Conservation (phyloP, 23 red algal genomes). For the Chondrus crispus region DNA sequence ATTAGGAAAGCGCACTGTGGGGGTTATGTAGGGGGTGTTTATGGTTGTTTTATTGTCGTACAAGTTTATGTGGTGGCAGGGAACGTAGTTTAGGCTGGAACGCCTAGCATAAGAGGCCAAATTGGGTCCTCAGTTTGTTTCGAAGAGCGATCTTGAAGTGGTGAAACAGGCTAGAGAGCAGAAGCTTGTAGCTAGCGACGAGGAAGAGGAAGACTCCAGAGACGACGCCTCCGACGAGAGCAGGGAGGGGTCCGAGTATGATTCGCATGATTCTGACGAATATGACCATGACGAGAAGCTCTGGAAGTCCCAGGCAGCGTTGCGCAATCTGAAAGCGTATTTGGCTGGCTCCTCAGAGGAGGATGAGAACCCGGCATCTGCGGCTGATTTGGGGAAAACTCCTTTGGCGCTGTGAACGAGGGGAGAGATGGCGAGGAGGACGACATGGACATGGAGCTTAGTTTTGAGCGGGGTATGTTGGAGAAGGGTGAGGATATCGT, state of each 20-base stretch:
- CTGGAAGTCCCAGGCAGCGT: conserved; percentile 11
- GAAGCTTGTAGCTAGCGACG: too few species aligned
- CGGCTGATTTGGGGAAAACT: conserved; percentile 8
- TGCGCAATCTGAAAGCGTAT: conserved; percentile 88
- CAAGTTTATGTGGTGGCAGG: too few species aligned
- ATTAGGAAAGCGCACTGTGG: neutral
- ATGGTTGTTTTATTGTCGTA: too few species aligned
- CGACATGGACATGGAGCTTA: conserved; percentile 68
- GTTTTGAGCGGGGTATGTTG: conserved; percentile 72
- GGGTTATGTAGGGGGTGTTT: neutral
- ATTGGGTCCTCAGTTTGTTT: conserved; percentile 50
- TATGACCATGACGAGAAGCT: conserved; percentile 27
- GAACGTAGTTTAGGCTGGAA: conserved; percentile 65
- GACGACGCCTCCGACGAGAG: too few species aligned
- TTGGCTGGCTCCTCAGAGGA: conserved; percentile 64
- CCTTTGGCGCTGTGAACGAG: conserved; percentile 41
- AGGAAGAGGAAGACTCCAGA: neutral
- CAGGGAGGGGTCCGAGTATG: too few species aligned
- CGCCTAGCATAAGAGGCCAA: conserved; percentile 47
- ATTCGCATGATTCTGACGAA: conserved; percentile 8
- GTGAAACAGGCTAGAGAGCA: conserved; percentile 15
- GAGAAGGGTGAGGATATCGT: conserved; percentile 73
- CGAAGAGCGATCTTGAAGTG: conserved; percentile 5
- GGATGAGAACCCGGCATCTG: neutral
- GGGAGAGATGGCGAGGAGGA: neutral